Conservation (phyloP, 1,139 yeast species). For the Scheffersomyces segobiensis region DNA sequence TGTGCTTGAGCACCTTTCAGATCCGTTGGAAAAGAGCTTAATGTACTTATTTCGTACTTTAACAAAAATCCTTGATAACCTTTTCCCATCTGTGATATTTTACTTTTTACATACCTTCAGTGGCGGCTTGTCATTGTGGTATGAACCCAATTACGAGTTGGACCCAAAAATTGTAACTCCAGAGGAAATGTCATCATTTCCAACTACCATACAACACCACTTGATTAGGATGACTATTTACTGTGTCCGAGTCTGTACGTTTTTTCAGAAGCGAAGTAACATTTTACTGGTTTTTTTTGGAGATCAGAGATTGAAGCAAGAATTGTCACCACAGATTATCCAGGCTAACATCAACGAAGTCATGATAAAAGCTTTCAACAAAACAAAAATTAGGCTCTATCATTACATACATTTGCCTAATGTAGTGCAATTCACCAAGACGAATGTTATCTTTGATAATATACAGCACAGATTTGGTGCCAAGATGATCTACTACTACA, state of each 20-base stretch:
- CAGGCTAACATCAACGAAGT: slow-evolving; percentile 21
- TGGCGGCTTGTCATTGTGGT: slow-evolving; percentile 21
- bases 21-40: slow-evolving; percentile 19
- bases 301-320: slow-evolving; percentile 13
- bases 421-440: slow-evolving; percentile 9
- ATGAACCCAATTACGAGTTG: slow-evolving; percentile 4
- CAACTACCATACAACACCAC: neutral
- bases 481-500: slow-evolving; percentile 9
- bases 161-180: slow-evolving; percentile 1
- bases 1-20: slow-evolving; percentile 11
- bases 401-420: slow-evolving; percentile 23
- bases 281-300: slow-evolving; percentile 19
- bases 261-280: slow-evolving; percentile 25
- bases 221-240: slow-evolving; percentile 15
- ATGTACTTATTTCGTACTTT: slow-evolving; percentile 20
- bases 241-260: slow-evolving; percentile 19
- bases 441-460: slow-evolving; percentile 9
- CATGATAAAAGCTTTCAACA: slow-evolving; percentile 19
- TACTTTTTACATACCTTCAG: slow-evolving; percentile 25
- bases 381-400: slow-evolving; percentile 13
- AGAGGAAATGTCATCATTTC: neutral
- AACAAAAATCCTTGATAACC: slow-evolving; percentile 20
- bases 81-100: slow-evolving; percentile 26
- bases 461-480: slow-evolving; percentile 7
- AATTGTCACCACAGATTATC: slow-evolving; percentile 5